These are phyloP conservation scores for Suillus luteus DNA, from an alignment of 768 basidiomycete species.

Conservation along the genomic window DNA sequence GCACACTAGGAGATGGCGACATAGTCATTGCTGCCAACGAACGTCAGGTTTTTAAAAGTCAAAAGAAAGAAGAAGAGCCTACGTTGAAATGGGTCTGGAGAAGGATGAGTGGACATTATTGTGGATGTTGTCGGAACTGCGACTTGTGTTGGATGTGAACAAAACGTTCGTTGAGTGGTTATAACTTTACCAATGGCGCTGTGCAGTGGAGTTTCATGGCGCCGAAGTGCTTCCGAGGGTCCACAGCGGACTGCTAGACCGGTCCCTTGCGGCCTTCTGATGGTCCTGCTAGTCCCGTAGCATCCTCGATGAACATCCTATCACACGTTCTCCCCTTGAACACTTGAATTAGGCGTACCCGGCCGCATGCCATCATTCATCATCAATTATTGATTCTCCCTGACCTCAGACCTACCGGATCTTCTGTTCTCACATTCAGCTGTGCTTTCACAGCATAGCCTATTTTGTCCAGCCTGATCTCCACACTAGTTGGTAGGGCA, in stretches of 20 bases:
- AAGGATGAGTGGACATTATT: conserved; percentile 19
- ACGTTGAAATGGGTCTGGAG: conserved; percentile 25
- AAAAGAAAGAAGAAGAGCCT: conserved; percentile 9
- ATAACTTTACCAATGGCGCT: conserved; percentile 7
- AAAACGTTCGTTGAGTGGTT: conserved; percentile 8
- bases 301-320: not conserved
- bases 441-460: conserved; percentile 7
- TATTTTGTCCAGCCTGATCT: not conserved
- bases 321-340: not conserved
- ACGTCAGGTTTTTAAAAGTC: not conserved
- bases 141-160: conserved; percentile 12
- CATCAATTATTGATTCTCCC: not conserved
- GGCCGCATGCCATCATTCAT: not conserved
- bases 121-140: conserved; percentile 15
- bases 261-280: not conserved
- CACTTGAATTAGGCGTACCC: not conserved
- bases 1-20: conserved; percentile 15
- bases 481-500: conserved; percentile 6
- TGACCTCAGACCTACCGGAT: not conserved
- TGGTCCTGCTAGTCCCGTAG: not conserved
- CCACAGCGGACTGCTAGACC: not conserved
- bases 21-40: conserved; percentile 20
- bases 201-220: conserved; percentile 13
- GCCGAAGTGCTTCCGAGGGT: not conserved
- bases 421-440: not conserved